Percentiles rank a stretch among this genome's conserved stretches.
phyloP scores from a whole-genome alignment of 129 eudicot genomes.

The Mikania micrantha region DNA sequence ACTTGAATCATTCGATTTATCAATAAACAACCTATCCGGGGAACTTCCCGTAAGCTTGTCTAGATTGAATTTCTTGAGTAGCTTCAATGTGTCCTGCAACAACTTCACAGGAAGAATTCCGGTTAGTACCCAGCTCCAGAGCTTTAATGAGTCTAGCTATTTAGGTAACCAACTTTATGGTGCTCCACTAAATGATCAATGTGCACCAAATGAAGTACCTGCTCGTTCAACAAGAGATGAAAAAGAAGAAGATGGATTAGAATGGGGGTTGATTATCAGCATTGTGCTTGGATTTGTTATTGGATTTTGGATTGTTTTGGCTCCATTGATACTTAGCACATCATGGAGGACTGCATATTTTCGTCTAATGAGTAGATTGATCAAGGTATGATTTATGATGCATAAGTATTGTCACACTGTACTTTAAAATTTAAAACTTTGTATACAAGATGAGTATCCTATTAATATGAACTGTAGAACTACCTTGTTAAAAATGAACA shows the following conservation, averaged over 20 bases:
- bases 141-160: neutral
- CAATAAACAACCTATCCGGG: neutral
- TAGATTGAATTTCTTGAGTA: neutral
- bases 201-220: neutral
- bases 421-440: too few relatives aligned
- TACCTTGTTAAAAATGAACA: too few relatives aligned
- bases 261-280: conserved; percentile 13
- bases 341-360: conserved; percentile 13
- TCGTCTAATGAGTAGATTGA: neutral
- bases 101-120: neutral
- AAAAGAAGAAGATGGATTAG: neutral
- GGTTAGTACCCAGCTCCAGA: neutral
- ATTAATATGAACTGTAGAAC: too few relatives aligned
- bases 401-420: conserved; percentile 2
- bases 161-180: neutral
- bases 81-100: neutral
- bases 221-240: neutral
- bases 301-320: conserved; percentile 10
- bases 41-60: neutral
- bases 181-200: neutral
- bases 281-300: neutral
- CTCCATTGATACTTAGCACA: neutral
- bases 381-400: neutral
- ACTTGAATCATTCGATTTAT: neutral
- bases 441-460: too few relatives aligned